Base-by-base conservation (phyloP, 2,329 filamentous ascomycete species). In the Teratosphaeria zuluensis region DNA sequence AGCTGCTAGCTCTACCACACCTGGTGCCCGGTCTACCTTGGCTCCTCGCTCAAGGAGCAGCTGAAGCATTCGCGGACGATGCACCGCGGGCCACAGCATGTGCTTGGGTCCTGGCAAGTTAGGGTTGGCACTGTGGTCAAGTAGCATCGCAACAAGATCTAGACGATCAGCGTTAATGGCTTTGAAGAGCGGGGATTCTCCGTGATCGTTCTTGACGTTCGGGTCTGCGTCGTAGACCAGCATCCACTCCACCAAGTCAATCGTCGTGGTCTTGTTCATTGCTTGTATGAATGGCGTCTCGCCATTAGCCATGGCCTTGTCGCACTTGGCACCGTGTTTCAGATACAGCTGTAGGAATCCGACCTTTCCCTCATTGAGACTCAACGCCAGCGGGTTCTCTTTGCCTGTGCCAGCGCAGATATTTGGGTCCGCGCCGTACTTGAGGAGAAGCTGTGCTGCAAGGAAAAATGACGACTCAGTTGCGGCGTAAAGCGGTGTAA, bases 1-100 rank as follows among this genome's bases (percentile, higher is more conserved):
- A 1, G 87, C 84, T 0, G 85, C 85, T 30, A 79, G 84, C 71
- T 88, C 85, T 30, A 86, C 70, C 60, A 88, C 86, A n/a, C 85
- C 85, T 65, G 83, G 84, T 2, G 85, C 85, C 1, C 75, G 77
- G 62, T 77, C 71, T 0, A 87, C 75, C 61, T 86, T 79, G 7
- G 76, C 83, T 1, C 85, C 85, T 0, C 61, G 58, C n/a, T 65
- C 60, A 38, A 69, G 79, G 19, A 89, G 75, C 1, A 85, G 70
- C 64, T 82, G 77, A 33, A 88, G 73, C 60, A 81, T 84, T 7
- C 76, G 72, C 0, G 84, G 76, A 56, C 85, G 78, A 70, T 84
- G 82, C 0, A 80, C 81, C 0, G 84, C 78, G 1, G 84, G 83
- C 85, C 85, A 89, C 77, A 72, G 85, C 81, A 73, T 88, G 83